Percentiles rank a stretch among this genome's conserved stretches.
Evolutionary conservation across 2,329 filamentous ascomycete genomes (phyloP).

Genomic region (Pyricularia sp.): DNA sequence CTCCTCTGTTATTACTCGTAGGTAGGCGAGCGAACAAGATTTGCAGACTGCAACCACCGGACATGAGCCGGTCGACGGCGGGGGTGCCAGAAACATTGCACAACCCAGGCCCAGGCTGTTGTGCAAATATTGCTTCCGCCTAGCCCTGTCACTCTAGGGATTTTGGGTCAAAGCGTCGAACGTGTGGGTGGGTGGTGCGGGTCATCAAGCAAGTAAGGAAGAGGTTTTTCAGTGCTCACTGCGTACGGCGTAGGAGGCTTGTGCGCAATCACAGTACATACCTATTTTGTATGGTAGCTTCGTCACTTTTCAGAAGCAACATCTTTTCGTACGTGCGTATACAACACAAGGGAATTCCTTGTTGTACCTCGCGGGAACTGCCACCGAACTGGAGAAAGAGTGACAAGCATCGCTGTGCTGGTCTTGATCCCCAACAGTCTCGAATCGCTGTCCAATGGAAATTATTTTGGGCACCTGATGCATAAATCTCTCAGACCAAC

Average conservation of each 20-base stretch:
- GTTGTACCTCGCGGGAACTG: too few relatives aligned
- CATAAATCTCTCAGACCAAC: not conserved
- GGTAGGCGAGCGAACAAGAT: not conserved
- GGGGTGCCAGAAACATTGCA: not conserved
- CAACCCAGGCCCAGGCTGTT: not conserved
- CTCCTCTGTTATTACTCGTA: not conserved
- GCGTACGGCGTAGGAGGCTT: not conserved
- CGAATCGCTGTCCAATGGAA: too few relatives aligned
- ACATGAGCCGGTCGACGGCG: not conserved
- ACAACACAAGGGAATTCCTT: too few relatives aligned
- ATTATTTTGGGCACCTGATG: not conserved
- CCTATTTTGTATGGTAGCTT: not conserved
- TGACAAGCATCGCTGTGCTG: too few relatives aligned
- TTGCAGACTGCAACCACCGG: not conserved
- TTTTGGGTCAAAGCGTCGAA: not conserved
- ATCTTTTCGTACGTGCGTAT: not conserved
- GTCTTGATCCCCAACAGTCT: too few relatives aligned
- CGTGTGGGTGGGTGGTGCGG: not conserved
- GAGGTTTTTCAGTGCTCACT: not conserved
- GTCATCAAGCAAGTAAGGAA: not conserved
- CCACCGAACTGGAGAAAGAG: too few relatives aligned
- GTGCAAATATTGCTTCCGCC: not conserved
- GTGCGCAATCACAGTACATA: not conserved
- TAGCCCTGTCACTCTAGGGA: not conserved
- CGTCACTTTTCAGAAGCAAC: not conserved